Base-by-base conservation (phyloP, 176 grass and related monocot genomes). In the Oryza glumipatula region DNA sequence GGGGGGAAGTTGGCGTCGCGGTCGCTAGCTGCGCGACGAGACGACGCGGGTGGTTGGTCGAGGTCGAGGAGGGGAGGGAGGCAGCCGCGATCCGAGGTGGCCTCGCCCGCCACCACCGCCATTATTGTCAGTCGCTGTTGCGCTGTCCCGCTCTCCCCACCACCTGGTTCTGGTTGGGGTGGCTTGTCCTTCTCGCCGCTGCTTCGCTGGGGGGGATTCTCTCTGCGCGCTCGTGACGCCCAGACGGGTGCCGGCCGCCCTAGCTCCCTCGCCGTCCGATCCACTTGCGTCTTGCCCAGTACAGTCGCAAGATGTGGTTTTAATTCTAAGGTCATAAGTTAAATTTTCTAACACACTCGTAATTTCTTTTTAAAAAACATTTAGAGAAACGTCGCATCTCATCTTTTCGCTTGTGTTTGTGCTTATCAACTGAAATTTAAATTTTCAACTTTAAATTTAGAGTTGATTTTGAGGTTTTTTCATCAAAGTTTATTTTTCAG, bases 51-150 rank as follows among this genome's bases (percentile, higher is more conserved):
- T 78, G 67, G 86, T 39, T 86, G 86, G 86, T 72, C 47, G 49
- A 70, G 65, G 49, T 76, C 47, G 19, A 36, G 45, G 73, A 36
- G 6, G 74, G 54, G 74, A 3, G 4, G 10, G 66, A 9, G 12
- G 0, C 19, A 41, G 6, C 23, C 58, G 17, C 28, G 71, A 75
- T 78, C 83, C 67, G 83, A 86, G 24, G 88, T 61, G 79, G 0
- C 7, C 56, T 7, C 7, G 58, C 58, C n/a, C 8, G 58, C 17
- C 54, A 64, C 17, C 54, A 64, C n/a, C 35, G 83, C 69, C 80
- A 88, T 86, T 80, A 89, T 89, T 76, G 80, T 83, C 87, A 75
- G 83, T 86, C 76, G 76, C 83, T 86, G 87, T 65, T 72, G 60
- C 74, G 68, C 60, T 85, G 83, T 79, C 84, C 73, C 54, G 47